phyloP scores from a whole-genome alignment of 495 filamentous ascomycete species.

The Astrothelium subdiscretum region DNA sequence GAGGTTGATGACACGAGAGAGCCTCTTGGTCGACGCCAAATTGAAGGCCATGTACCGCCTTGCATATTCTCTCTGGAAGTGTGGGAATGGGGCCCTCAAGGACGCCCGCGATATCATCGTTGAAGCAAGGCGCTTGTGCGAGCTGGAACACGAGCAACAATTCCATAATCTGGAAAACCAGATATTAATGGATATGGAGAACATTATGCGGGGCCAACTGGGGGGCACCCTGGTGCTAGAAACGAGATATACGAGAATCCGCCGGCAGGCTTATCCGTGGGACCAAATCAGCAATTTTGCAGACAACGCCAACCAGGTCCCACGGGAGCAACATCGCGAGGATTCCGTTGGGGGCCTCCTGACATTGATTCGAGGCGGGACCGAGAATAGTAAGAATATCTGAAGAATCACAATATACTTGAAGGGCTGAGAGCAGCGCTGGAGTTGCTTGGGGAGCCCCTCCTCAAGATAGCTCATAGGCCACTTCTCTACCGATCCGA shows the following conservation, averaged over 20 bases:
- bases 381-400: neutral
- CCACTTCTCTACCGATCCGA: too few relatives aligned
- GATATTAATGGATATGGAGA: constrained; percentile 8
- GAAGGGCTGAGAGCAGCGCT: too few relatives aligned
- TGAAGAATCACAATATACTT: too few relatives aligned
- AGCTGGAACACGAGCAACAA: constrained; percentile 3
- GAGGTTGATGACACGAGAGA: neutral
- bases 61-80: constrained; percentile 21
- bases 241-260: constrained; percentile 11
- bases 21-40: constrained; percentile 1
- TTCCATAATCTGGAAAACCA: constrained; percentile 6
- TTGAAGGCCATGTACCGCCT: constrained; percentile 17
- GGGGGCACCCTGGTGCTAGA: too few relatives aligned
- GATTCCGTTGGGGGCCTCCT: neutral
- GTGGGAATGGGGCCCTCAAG: constrained; percentile 21
- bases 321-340: neutral
- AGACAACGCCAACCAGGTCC: neutral
- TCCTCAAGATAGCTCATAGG: too few relatives aligned
- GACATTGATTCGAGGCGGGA: neutral
- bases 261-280: constrained; percentile 18
- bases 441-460: too few relatives aligned
- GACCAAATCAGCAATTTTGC: constrained; percentile 4
- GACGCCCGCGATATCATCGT: constrained; percentile 17
- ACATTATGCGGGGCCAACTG: constrained; percentile 1
- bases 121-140: neutral